These are phyloP conservation scores for Ceratocystis colombiana DNA, from an alignment of 2,329 filamentous ascomycete genomes.

Conservation along the genomic window DNA sequence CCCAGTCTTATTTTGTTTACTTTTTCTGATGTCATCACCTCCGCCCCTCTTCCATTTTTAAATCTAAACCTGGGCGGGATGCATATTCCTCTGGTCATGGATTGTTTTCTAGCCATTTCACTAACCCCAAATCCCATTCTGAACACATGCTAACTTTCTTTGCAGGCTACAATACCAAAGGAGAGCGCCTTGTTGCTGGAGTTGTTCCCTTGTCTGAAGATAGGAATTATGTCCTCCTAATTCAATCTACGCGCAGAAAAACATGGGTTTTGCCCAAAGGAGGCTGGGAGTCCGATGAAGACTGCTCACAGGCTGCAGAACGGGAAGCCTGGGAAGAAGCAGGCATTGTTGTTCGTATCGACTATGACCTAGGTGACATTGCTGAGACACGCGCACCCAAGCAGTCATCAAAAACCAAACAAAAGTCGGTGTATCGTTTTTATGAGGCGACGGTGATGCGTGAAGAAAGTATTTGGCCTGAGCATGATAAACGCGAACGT, in stretches of 20 bases:
- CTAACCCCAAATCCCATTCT: neutral
- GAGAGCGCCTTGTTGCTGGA: constrained; percentile 89
- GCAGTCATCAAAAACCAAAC: constrained; percentile 51
- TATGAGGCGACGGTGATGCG: constrained; percentile 80
- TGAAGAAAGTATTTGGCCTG: constrained; percentile 83
- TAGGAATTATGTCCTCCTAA: constrained; percentile 79
- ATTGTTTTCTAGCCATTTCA: neutral
- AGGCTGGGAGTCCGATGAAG: constrained; percentile 93
- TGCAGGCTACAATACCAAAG: constrained; percentile 79
- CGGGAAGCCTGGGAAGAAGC: constrained; percentile 98
- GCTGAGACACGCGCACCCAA: constrained; percentile 74
- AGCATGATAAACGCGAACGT: constrained; percentile 80
- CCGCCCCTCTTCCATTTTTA: constrained; percentile 25
- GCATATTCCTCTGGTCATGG: neutral
- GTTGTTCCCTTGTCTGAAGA: constrained; percentile 82
- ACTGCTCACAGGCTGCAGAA: constrained; percentile 71
- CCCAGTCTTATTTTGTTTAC: neutral
- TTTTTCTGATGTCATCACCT: constrained; percentile 15
- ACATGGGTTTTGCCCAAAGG: constrained; percentile 97
- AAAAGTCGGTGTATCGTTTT: constrained; percentile 62
- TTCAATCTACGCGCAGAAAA: constrained; percentile 81
- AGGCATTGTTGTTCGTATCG: constrained; percentile 75
- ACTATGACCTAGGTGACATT: constrained; percentile 77
- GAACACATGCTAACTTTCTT: constrained; percentile 24
- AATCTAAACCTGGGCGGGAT: constrained; percentile 4